Conservation (phyloP, 2,329 filamentous ascomycete species). For the Talaromyces sp. region DNA sequence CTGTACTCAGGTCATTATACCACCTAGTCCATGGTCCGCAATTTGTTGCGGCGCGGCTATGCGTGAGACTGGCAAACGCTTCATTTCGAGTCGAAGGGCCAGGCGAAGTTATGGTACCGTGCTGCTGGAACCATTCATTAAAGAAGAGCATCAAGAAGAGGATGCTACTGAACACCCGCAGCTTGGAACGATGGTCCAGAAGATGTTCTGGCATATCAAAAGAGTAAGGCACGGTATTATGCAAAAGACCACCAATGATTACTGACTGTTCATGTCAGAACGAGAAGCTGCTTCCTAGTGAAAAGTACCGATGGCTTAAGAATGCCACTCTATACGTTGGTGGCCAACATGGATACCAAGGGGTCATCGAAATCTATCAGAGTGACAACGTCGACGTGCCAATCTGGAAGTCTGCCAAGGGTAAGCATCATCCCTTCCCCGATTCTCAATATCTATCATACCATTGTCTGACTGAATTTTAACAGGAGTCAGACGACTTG, state of each 20-base stretch:
- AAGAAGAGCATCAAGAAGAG: neutral
- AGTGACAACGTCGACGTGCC: neutral
- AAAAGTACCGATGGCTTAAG: conserved; percentile 9
- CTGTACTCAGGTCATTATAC: neutral
- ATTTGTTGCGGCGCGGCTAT: conserved; percentile 14
- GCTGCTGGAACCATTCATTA: neutral
- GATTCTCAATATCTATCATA: neutral
- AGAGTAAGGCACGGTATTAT: neutral
- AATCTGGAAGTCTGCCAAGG: neutral
- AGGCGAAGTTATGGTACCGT: conserved; percentile 12
- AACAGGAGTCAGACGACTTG: neutral
- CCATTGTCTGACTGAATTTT: neutral
- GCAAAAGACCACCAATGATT: neutral
- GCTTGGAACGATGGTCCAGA: conserved; percentile 5
- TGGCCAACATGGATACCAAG: neutral
- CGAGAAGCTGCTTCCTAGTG: neutral
- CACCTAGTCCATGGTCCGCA: conserved; percentile 9
- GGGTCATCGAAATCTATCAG: neutral
- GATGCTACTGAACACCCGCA: neutral
- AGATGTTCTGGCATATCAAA: conserved; percentile 16
- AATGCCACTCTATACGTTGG: neutral
- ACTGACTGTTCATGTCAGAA: neutral
- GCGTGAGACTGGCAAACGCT: neutral
- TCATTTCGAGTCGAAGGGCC: neutral
- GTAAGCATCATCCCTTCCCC: neutral